Base-by-base conservation (phyloP, 768 basidiomycete species). In the Mycena albidolilacea region DNA sequence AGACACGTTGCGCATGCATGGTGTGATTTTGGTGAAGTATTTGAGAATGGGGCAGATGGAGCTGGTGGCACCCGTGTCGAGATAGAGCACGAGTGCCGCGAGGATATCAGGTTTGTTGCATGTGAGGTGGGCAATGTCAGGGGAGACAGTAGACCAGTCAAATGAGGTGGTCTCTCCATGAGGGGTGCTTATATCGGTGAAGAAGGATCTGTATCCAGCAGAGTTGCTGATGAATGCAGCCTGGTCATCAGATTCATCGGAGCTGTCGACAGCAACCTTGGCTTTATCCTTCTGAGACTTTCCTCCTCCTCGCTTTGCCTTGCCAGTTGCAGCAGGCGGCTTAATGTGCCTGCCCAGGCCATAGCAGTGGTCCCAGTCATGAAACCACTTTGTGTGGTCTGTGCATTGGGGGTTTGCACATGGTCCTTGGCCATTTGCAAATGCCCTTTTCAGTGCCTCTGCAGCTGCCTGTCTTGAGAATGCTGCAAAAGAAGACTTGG, bases 191-290 rank as follows among this genome's bases (percentile, higher is more conserved):
- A 7, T 15, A 15, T 15, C 14, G 1, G 46, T 7, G 46, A 48
- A 48, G 46, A 48, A 48, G 11, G 46, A 48, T 48, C 46, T 48
- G 17, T 48, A 48, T 48, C 46, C 46, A 15, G 6, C 17, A 10
- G 11, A 14, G 46, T 48, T 15, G 11, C 17, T 15, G 6, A 15
- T 7, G 1, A 48, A 14, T 1, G 1, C 46, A 0, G 46, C 46
- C 11, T 14, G 12, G 14, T 48, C 14, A 15, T 48, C 46, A 7
- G 46, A 48, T 14, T 48, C 46, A 10, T 67, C 55, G 1, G 39
- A 44, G 44, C 57, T 48, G 17, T 67, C 46, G 6, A 67, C 46
- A 1, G 66, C 66, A 0, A n/a, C 66, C 14, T 60, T 59, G 30
- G 66, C 58, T 30, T 58, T 67, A 6, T 60, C 55, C 15, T 67